These are phyloP conservation scores for Colletotrichum plurivorum DNA, from an alignment of 2,329 filamentous ascomycete genomes.

Conservation along the genomic window DNA sequence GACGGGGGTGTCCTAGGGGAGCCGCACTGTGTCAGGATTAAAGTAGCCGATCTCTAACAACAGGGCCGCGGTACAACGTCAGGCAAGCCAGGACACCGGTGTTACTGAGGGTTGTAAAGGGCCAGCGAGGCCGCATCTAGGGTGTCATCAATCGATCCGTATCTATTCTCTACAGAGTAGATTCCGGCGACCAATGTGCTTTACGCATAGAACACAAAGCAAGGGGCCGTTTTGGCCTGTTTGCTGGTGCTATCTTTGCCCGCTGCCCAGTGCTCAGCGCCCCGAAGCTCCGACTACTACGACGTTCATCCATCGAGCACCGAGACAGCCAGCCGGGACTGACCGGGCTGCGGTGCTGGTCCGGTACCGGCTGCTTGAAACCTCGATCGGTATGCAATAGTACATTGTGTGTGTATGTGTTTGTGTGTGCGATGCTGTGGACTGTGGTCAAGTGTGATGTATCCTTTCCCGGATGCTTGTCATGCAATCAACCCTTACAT, in stretches of 20 bases:
- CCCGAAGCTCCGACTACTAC: not conserved
- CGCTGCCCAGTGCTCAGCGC: not conserved
- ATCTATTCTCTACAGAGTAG: too few relatives aligned
- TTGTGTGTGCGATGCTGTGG: too few relatives aligned
- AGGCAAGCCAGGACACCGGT: slow-evolving; percentile 23
- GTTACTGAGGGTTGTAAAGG: not conserved
- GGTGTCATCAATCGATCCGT: too few relatives aligned
- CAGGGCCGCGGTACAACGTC: slow-evolving; percentile 9
- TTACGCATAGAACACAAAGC: too few relatives aligned
- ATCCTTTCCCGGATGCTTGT: too few relatives aligned
- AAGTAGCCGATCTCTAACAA: slow-evolving; percentile 31
- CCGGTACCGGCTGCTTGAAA: slow-evolving; percentile 12
- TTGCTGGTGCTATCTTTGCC: too few relatives aligned
- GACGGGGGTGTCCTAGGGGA: not conserved
- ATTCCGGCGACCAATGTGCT: too few relatives aligned
- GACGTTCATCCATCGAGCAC: not conserved
- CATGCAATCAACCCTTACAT: too few relatives aligned
- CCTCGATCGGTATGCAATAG: slow-evolving; percentile 1
- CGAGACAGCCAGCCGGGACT: not conserved
- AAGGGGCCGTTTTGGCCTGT: too few relatives aligned
- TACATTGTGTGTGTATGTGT: not conserved
- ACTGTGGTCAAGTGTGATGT: too few relatives aligned
- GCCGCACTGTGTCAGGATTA: slow-evolving; percentile 30
- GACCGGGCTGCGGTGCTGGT: not conserved
- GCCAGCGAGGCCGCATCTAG: not conserved